Evolutionary conservation across 2,329 filamentous ascomycete species (phyloP).

Genomic region (Claviceps paspali): DNA sequence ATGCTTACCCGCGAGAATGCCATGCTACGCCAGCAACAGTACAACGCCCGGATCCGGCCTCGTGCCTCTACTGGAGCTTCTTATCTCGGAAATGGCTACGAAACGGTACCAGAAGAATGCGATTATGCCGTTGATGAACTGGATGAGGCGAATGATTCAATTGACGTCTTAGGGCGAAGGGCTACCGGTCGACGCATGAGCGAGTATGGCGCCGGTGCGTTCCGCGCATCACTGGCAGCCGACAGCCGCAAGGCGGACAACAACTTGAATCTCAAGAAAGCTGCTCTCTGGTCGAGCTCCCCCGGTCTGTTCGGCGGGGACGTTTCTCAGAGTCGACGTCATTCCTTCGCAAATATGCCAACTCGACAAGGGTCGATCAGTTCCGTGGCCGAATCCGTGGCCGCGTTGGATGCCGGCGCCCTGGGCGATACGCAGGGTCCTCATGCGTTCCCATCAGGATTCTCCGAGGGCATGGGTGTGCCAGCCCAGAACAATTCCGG

Average conservation of each 20-base stretch:
- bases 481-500: slow-evolving; percentile 21
- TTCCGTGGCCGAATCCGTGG: slow-evolving; percentile 37
- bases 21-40: slow-evolving; percentile 37
- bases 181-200: slow-evolving; percentile 38
- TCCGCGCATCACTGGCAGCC: slow-evolving; percentile 32
- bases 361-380: slow-evolving; percentile 49
- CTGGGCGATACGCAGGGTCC: slow-evolving; percentile 25
- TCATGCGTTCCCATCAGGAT: slow-evolving; percentile 27
- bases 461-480: slow-evolving; percentile 23
- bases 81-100: slow-evolving; percentile 42
- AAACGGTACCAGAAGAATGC: slow-evolving; percentile 46
- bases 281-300: slow-evolving; percentile 55
- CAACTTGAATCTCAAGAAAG: slow-evolving; percentile 43
- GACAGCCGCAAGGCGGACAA: slow-evolving; percentile 50
- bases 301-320: slow-evolving; percentile 51
- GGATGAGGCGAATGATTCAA: slow-evolving; percentile 42
- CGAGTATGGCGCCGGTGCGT: slow-evolving; percentile 33
- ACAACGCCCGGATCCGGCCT: slow-evolving; percentile 35
- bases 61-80: slow-evolving; percentile 40
- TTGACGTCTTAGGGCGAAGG: slow-evolving; percentile 31
- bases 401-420: slow-evolving; percentile 29
- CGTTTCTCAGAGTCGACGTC: slow-evolving; percentile 57
- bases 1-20: slow-evolving; percentile 47
- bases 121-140: slow-evolving; percentile 61
- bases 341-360: slow-evolving; percentile 61